Base-by-base conservation (phyloP, 495 filamentous ascomycete genomes). In the Elaphomyces granulatus region DNA sequence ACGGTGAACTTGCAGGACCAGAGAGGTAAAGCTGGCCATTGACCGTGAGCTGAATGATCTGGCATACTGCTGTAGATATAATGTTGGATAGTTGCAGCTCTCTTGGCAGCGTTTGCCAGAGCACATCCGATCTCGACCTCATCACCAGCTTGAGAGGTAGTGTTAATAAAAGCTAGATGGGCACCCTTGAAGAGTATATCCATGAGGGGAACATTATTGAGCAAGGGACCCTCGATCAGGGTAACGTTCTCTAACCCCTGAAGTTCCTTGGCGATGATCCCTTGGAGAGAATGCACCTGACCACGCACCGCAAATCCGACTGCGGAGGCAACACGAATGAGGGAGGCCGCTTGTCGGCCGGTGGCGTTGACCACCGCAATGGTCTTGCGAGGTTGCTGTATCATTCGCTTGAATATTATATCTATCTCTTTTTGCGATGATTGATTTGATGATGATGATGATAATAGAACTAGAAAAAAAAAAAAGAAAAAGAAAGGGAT, bases 1-100 rank as follows among this genome's bases (percentile, higher is more conserved):
- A 94, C 78, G 14, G 82, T 77, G 54, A 85, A 83, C 59, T 98
- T 98, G 42, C 80, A 74, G 3, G 82, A 77, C 90, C 90, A 98
- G 39, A 94, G 72, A 0, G 90, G 90, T 33, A 94, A 62, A 2
- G 77, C 77, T 16, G 79, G 83, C 81, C 83, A 94, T 43, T 77
- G 77, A n/a, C 71, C 74, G 52, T 70, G 72, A 4, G 71, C 65
- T 3, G 83, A 77, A 55, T 98, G 90, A 51, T 98, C 88, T 3
- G 90, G 90, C 86, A 96, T 92, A 42, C 83, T 87, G 48, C 83
- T 90, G 62, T 92, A 98, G 56, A 98, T 74, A 58, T 88, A 94
- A 55, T 96, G 90, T 47, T 81, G 71, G 40, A 98, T 74, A 7
- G 63, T 52, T 12, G 83, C 78, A 36, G 81, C 80, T 48, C 68